These are phyloP conservation scores for Exidia glandulosa DNA, from an alignment of 768 basidiomycete species.

Conservation along the genomic window DNA sequence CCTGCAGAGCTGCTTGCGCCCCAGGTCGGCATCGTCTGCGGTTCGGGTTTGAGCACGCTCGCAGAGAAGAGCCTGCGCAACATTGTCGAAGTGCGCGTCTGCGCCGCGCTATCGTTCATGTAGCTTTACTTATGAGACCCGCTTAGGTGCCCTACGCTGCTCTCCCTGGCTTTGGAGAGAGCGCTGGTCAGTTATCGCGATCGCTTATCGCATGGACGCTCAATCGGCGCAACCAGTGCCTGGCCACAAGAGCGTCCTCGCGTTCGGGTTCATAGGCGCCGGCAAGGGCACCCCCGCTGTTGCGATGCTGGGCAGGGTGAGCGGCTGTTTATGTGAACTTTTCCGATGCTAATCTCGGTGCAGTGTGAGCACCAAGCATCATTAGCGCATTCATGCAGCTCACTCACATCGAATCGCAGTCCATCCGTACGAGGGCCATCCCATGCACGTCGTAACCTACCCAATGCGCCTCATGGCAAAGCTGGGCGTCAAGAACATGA, in stretches of 20 bases:
- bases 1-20: conserved; percentile 36
- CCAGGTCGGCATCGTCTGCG: conserved; percentile 74
- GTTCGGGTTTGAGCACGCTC: conserved; percentile 73
- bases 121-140: background rate
- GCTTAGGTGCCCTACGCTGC: conserved; percentile 48
- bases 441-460: conserved; percentile 56
- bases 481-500: conserved; percentile 62
- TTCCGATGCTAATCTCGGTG: background rate
- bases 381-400: too few species aligned
- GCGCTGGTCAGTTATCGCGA: conserved; percentile 47
- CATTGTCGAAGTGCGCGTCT: conserved; percentile 18
- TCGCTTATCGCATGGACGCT: background rate
- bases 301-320: conserved; percentile 78
- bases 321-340: conserved; percentile 7
- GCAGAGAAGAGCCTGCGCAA: conserved; percentile 44
- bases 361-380: background rate
- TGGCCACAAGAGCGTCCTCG: conserved; percentile 73
- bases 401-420: conserved; percentile 20
- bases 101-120: background rate
- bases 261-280: conserved; percentile 66
- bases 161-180: conserved; percentile 64
- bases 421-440: conserved; percentile 78
- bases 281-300: conserved; percentile 66
- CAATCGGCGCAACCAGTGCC: conserved; percentile 33
- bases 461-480: conserved; percentile 71